Percentiles rank a stretch among this genome's conserved stretches.
Evolutionary conservation across 2,329 filamentous ascomycete species (phyloP).

Genomic region (Diplodia sapinea): DNA sequence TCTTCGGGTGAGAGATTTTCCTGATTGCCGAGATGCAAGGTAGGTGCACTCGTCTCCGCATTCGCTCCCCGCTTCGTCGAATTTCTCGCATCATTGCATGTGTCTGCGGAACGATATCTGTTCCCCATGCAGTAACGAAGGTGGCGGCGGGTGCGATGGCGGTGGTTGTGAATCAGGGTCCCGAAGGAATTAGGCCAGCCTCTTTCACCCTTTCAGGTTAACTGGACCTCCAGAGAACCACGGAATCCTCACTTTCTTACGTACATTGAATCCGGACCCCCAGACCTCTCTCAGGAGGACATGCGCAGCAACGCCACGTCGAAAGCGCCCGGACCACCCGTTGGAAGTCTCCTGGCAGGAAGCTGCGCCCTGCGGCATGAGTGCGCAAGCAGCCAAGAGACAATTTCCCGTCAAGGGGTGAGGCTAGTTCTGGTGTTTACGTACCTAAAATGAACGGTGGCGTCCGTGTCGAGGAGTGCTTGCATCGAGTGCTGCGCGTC

Average conservation of each 20-base stretch:
- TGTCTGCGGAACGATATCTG: slow-evolving; percentile 17
- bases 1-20: slow-evolving; percentile 21
- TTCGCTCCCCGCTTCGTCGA: slow-evolving; percentile 4
- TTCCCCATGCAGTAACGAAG: slow-evolving; percentile 15
- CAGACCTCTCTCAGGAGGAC: slow-evolving; percentile 7
- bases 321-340: slow-evolving; percentile 5
- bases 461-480: slow-evolving; percentile 12
- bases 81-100: slow-evolving; percentile 17
- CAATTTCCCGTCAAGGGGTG: slow-evolving; percentile 4
- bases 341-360: not conserved
- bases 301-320: not conserved
- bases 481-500: slow-evolving; percentile 11
- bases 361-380: not conserved
- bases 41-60: slow-evolving; percentile 17
- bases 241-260: slow-evolving; percentile 17
- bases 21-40: slow-evolving; percentile 10
- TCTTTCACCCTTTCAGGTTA: slow-evolving; percentile 5
- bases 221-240: slow-evolving; percentile 15
- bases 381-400: slow-evolving; percentile 13
- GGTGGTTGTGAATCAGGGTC: slow-evolving; percentile 13
- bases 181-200: slow-evolving; percentile 17
- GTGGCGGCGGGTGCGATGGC: slow-evolving; percentile 1
- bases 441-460: slow-evolving; percentile 12
- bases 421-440: slow-evolving; percentile 4
- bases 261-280: slow-evolving; percentile 9